Evolutionary conservation across 2,329 filamentous ascomycete species (phyloP).

Genomic region (Grosmannia serpens): DNA sequence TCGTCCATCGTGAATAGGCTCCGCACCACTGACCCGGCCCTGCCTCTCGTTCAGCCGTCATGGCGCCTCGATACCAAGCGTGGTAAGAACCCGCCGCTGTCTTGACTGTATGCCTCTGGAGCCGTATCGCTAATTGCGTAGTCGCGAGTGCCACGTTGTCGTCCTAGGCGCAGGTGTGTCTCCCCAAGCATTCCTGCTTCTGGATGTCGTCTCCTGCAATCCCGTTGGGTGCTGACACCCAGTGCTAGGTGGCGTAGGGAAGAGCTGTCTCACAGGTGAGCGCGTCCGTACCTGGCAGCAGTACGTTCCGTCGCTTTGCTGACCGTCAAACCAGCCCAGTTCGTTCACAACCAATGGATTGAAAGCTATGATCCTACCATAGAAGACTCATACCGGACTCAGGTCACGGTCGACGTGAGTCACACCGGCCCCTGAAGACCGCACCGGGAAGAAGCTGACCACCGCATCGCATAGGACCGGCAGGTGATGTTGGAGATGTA

Average conservation of each 20-base stretch:
- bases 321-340: conserved; percentile 55
- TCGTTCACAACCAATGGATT: conserved; percentile 90
- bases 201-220: not conserved
- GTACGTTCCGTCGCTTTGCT: conserved; percentile 1
- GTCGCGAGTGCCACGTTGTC: conserved; percentile 72
- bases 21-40: not conserved
- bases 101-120: not conserved
- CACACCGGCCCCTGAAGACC: not conserved
- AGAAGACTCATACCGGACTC: conserved; percentile 65
- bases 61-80: conserved; percentile 9
- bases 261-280: conserved; percentile 82
- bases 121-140: conserved; percentile 19
- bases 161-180: conserved; percentile 67
- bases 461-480: conserved; percentile 48
- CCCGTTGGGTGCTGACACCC: not conserved
- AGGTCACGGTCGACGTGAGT: conserved; percentile 74
- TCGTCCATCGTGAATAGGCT: not conserved
- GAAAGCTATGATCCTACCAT: conserved; percentile 76
- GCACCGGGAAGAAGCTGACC: not conserved
- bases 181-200: conserved; percentile 3
- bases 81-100: not conserved
- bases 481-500: conserved; percentile 87
- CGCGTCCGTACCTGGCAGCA: conserved; percentile 11
- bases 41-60: not conserved
- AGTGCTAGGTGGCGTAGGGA: conserved; percentile 67